Conservation (phyloP, 1,139 yeast genomes). For the Candida neerlandica region DNA sequence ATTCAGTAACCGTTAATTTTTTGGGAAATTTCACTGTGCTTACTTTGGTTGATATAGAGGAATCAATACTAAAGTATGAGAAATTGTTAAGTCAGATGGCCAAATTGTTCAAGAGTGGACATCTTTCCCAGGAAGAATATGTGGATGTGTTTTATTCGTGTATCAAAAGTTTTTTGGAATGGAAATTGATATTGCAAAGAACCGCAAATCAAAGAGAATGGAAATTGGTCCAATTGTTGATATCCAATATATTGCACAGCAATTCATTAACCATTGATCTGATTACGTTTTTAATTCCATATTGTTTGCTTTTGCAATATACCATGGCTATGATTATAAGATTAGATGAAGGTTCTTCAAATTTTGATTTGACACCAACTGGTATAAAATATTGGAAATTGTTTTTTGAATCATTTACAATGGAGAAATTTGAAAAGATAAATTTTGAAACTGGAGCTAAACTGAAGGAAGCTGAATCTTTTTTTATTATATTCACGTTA, state of each 20-base stretch:
- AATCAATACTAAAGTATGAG: constrained; percentile 22
- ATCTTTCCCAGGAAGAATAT: constrained; percentile 5
- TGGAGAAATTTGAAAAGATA: constrained; percentile 9
- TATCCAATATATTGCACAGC: constrained; percentile 7
- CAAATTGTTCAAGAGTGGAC: constrained; percentile 13
- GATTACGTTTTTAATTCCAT: constrained; percentile 21
- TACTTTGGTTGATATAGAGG: constrained; percentile 26
- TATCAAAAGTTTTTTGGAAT: constrained; percentile 28
- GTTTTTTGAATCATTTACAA: constrained; percentile 15
- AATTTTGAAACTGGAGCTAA: constrained; percentile 9
- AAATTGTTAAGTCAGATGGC: constrained; percentile 20
- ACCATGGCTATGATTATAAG: constrained; percentile 16
- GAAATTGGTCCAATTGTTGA: constrained; percentile 15
- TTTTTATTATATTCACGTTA: constrained; percentile 13
- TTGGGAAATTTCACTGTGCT: constrained; percentile 27
- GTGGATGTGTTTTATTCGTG: constrained; percentile 21
- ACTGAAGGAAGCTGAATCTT: constrained; percentile 16
- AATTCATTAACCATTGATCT: constrained; percentile 1
- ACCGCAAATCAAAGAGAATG: constrained; percentile 23
- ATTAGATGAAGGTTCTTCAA: constrained; percentile 1
- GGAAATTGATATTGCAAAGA: constrained; percentile 38
- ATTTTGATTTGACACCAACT: not conserved
- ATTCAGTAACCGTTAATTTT: constrained; percentile 22
- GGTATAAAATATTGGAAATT: constrained; percentile 16
- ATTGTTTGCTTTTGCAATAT: constrained; percentile 26